Evolutionary conservation across 768 basidiomycete genomes (phyloP), one percentile per base, ranked within the genome.

Genomic region (Russula dissimulans): DNA sequence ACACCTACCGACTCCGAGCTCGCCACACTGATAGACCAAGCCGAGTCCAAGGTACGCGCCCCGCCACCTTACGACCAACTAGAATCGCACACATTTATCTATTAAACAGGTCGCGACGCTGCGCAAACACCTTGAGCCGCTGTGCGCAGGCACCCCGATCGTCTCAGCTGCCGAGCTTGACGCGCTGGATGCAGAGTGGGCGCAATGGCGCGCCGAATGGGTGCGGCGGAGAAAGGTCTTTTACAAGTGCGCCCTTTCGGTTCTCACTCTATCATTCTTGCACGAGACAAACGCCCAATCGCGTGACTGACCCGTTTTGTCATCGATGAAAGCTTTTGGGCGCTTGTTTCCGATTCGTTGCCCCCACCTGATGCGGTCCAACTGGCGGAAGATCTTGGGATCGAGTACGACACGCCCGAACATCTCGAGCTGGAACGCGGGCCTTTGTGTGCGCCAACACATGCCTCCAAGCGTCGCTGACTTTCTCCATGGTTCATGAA

Each of bases 131-230:
- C 77, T 93, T 8, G 71, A 76, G 53, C 86, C 89, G 39, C 77
- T 92, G 46, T 83, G 87, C 38, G 76, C 80, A 32, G 89, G 87
- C 32, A 78, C 81, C 5, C 79, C 81, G 6, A 77, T 85, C 29
- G 79, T 93, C 34, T 88, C 88, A 17, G 75, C 82, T 8, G 83
- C 84, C 64, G 90, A 93, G 52, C 77, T 89, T 17, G 80, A 78
- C 15, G 74, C 77, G 60, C 75, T 94, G 54, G 85, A 93, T 60
- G 69, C 72, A 1, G 88, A 93, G 36, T 94, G 91, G 87, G 73
- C 67, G 6, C 83, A 80, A 67, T 95, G 91, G 91, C 77, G 87
- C 62, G 77, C 79, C 4, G 87, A 93, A 74, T 95, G 93, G 93
- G 71, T 81, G 38, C 77, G 79, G 26, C 78, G 93, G 57, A 82